Conservation (phyloP, 192 early-diverging fungal genomes). For the Coemansia aciculifera region DNA sequence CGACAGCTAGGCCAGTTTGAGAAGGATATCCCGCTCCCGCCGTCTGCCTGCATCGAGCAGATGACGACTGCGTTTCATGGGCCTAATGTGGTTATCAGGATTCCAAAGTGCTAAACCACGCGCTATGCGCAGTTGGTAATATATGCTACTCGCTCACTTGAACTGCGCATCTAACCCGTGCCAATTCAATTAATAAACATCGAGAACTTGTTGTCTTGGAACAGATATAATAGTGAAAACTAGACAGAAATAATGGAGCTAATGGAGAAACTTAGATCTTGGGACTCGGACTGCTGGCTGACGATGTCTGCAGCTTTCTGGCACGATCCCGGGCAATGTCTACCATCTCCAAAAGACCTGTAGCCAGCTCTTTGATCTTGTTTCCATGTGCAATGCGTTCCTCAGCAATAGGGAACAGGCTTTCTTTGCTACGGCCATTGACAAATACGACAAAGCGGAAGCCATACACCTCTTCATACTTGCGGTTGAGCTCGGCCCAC, state of each 20-base stretch:
- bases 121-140: neutral
- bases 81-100: constrained; percentile 21
- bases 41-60: constrained; percentile 27
- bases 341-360: constrained; percentile 76
- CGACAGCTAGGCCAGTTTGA: constrained; percentile 54
- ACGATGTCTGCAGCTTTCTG: constrained; percentile 58
- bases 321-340: constrained; percentile 79
- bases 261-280: constrained; percentile 23
- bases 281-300: constrained; percentile 7
- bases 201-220: neutral
- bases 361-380: constrained; percentile 65
- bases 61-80: constrained; percentile 31
- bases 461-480: constrained; percentile 74
- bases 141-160: neutral
- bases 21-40: constrained; percentile 52
- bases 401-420: constrained; percentile 76
- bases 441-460: constrained; percentile 87
- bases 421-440: constrained; percentile 68
- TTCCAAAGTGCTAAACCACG: constrained; percentile 20
- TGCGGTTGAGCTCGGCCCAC: constrained; percentile 62
- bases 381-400: constrained; percentile 64
- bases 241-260: neutral
- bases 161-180: neutral
- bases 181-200: neutral
- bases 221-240: neutral